Evolutionary conservation across 306 rosid species (phyloP).

Genomic region (Malus sieversii): DNA sequence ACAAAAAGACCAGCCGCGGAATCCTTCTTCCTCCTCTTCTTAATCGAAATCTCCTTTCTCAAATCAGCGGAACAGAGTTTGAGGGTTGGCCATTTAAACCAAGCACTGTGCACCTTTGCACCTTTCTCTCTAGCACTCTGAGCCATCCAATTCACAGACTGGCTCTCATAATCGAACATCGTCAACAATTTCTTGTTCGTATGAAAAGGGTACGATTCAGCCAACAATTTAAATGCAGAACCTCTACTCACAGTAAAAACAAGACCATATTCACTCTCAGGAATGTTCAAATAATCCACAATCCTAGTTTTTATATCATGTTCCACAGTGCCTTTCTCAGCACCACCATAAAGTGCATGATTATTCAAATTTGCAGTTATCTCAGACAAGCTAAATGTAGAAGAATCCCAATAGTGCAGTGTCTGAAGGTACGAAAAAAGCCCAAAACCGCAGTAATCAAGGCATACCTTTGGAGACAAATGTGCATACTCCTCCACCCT

Average conservation of each 20-base stretch:
- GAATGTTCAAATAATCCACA: constrained; percentile 87
- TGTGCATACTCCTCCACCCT: constrained; percentile 69
- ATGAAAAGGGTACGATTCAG: constrained; percentile 94
- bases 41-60: constrained; percentile 75
- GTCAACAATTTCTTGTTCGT: constrained; percentile 79
- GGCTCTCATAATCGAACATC: constrained; percentile 98
- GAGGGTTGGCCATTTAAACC: constrained; percentile 95
- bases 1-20: constrained; percentile 27
- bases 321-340: constrained; percentile 75
- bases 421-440: constrained; percentile 88
- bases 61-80: constrained; percentile 83
- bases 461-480: constrained; percentile 72
- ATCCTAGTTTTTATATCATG: constrained; percentile 77
- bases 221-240: constrained; percentile 77
- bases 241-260: constrained; percentile 98
- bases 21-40: constrained; percentile 31
- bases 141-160: constrained; percentile 95
- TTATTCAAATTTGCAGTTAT: constrained; percentile 92
- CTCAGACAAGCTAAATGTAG: constrained; percentile 83
- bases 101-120: constrained; percentile 78
- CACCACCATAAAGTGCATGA: constrained; percentile 89
- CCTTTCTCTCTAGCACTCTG: constrained; percentile 87
- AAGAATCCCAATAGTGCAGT: constrained; percentile 82
- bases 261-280: constrained; percentile 91
- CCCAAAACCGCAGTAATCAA: constrained; percentile 94